These are phyloP conservation scores for Cyclostephanos invisitatus DNA, from an alignment of 108 stramenopile species.

Conservation along the genomic window DNA sequence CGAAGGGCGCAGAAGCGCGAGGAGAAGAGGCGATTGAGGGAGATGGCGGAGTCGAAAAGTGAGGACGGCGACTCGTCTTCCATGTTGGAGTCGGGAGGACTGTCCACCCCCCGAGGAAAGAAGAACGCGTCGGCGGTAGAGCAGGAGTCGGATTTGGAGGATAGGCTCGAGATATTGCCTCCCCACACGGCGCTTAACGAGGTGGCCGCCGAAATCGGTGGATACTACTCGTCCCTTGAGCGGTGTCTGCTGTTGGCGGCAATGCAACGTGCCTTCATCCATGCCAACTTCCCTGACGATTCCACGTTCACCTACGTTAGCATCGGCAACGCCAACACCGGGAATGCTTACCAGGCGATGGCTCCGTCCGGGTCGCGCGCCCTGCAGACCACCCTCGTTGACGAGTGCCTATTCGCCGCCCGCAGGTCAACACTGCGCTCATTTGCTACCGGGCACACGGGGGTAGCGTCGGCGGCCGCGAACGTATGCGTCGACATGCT, in stretches of 20 bases:
- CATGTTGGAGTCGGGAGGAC: background rate
- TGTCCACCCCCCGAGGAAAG: background rate
- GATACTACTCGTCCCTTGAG: conserved; percentile 77
- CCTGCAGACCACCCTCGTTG: conserved; percentile 79
- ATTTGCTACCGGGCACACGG: conserved; percentile 85
- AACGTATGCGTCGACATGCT: conserved; percentile 72
- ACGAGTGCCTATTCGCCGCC: conserved; percentile 80
- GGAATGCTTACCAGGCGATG: conserved; percentile 2
- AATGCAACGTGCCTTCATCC: conserved; percentile 82
- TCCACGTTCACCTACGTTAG: conserved; percentile 39
- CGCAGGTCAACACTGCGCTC: conserved; percentile 77
- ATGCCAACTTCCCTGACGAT: conserved; percentile 44
- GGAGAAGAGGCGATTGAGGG: conserved; percentile 38
- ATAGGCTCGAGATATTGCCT: conserved; percentile 64
- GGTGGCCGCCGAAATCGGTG: conserved; percentile 79
- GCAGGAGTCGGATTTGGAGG: conserved; percentile 44
- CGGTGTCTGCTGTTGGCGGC: conserved; percentile 76
- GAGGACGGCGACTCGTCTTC: conserved; percentile 18
- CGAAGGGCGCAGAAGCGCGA: conserved; percentile 57
- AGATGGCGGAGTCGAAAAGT: conserved; percentile 50
- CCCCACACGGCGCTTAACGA: conserved; percentile 73
- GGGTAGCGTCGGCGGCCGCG: conserved; percentile 79
- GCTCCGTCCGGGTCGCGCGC: conserved; percentile 42
- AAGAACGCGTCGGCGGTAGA: conserved; percentile 12
- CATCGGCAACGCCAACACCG: background rate